Percentiles rank a stretch among this genome's conserved stretches.
Evolutionary conservation across 257 asterid species (phyloP).

Genomic region (Rhazya stricta): DNA sequence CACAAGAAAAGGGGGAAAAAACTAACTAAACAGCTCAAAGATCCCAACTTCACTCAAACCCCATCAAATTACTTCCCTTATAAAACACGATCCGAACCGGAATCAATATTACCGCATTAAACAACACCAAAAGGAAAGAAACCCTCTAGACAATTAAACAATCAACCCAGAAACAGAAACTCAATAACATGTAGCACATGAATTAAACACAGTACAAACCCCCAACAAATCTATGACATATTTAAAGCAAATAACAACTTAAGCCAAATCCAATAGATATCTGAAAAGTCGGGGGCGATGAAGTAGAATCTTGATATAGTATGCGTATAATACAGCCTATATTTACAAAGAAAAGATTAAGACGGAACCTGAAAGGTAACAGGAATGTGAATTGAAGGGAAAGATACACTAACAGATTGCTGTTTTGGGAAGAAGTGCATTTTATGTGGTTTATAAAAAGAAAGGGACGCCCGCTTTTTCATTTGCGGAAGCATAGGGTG

Average conservation of each 20-base stretch:
- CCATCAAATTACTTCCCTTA: conserved; percentile 26
- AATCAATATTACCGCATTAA: conserved; percentile 17
- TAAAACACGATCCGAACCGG: conserved; percentile 21
- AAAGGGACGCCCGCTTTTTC: neutral
- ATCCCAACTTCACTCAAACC: conserved; percentile 43
- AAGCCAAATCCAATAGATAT: conserved; percentile 3
- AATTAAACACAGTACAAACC: neutral
- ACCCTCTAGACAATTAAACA: neutral
- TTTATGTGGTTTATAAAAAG: conserved; percentile 24
- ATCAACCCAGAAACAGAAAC: conserved; percentile 24
- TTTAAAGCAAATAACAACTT: neutral
- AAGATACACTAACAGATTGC: conserved; percentile 12
- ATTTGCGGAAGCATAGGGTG: conserved; percentile 7
- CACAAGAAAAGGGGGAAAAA: conserved; percentile 16
- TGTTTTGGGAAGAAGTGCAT: neutral
- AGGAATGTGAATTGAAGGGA: conserved; percentile 14
- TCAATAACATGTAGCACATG: neutral
- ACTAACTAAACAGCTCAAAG: conserved; percentile 23
- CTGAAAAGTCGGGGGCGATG: conserved; percentile 10
- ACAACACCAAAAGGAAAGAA: neutral
- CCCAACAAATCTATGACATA: conserved; percentile 9
- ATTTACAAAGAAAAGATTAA: conserved; percentile 9
- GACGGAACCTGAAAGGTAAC: conserved; percentile 17
- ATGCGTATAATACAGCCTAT: neutral
- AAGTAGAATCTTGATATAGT: conserved; percentile 2